Conservation (phyloP, 1,284 basidiomycete genomes). For the Omphalotus olearius region DNA sequence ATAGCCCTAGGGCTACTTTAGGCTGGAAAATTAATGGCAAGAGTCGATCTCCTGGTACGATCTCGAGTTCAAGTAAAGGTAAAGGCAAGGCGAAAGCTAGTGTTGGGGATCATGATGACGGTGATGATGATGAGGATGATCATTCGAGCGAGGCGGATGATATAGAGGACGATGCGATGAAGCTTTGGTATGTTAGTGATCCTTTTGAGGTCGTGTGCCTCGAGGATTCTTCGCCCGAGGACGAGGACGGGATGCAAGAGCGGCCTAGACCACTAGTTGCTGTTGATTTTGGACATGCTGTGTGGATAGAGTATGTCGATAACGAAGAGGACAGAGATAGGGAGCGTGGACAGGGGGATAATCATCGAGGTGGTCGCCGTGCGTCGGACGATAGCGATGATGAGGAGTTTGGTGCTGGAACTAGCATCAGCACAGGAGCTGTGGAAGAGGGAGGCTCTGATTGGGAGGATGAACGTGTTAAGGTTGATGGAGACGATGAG, state of each 20-base stretch:
- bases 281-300: slow-evolving; percentile 76
- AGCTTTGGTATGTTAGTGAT: slow-evolving; percentile 63
- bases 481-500: background rate
- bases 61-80: background rate
- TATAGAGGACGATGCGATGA: slow-evolving; percentile 43
- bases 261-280: slow-evolving; percentile 64
- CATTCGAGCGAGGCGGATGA: slow-evolving; percentile 27
- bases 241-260: slow-evolving; percentile 28
- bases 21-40: slow-evolving; percentile 1
- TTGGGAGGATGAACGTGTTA: background rate
- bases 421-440: background rate
- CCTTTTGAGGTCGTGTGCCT: slow-evolving; percentile 71
- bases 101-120: slow-evolving; percentile 5
- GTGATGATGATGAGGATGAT: background rate
- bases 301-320: slow-evolving; percentile 62
- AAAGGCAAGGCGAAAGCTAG: slow-evolving; percentile 4
- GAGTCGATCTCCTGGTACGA: background rate
- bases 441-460: background rate
- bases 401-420: background rate
- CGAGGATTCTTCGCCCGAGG: slow-evolving; percentile 35
- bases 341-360: background rate
- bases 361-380: no score
- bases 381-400: background rate
- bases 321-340: slow-evolving; percentile 15
- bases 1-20: background rate